A percentile compares a stretch with the other conserved stretches of the same genome.
phyloP scores from a whole-genome alignment of 2,329 filamentous ascomycete species.

The Colletotrichum sp. region DNA sequence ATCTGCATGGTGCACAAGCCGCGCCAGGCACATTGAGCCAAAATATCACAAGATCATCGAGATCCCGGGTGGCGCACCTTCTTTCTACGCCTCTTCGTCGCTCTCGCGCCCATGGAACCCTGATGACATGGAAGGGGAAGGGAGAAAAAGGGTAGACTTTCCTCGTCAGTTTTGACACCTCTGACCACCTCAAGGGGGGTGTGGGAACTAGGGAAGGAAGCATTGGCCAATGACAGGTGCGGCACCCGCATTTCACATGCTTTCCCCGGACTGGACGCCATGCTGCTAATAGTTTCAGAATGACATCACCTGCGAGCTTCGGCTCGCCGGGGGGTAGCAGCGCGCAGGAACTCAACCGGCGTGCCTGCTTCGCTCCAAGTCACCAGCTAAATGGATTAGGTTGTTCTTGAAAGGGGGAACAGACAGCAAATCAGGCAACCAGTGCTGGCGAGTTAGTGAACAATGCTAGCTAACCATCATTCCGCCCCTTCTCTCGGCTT shows the following conservation, averaged over 20 bases:
- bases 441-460: neutral
- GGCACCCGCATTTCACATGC: constrained; percentile 10
- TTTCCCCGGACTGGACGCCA: constrained; percentile 13
- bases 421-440: neutral
- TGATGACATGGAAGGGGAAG: neutral
- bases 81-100: neutral
- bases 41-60: neutral
- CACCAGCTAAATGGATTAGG: neutral
- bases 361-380: neutral
- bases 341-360: neutral
- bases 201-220: neutral
- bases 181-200: neutral
- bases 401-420: neutral
- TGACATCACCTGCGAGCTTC: constrained; percentile 20
- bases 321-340: neutral
- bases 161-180: neutral
- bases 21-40: neutral
- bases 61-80: neutral
- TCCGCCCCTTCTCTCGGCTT: neutral
- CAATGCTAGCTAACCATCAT: neutral
- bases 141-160: neutral
- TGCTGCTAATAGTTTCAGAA: constrained; percentile 19
- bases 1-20: neutral
- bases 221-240: constrained; percentile 10
- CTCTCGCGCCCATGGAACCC: neutral